Base-by-base conservation (phyloP, 2,329 filamentous ascomycete species). In the Colletotrichum orchidophilum region DNA sequence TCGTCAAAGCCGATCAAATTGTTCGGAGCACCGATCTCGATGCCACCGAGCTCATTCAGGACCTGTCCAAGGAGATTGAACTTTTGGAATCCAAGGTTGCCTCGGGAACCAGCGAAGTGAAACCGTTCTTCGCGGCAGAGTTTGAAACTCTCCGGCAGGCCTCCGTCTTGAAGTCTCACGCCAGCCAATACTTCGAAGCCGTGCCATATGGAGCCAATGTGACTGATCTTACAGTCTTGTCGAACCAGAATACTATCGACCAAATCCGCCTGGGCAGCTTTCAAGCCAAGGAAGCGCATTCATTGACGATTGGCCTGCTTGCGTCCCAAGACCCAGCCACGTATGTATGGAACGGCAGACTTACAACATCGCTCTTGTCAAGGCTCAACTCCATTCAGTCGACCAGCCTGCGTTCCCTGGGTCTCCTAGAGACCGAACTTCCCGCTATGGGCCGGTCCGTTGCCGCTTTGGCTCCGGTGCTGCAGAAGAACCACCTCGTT, bases 371-470 rank as follows among this genome's bases (percentile, higher is more conserved):
- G 0, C 76, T 94, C 3, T 82, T 93, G 74, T 81, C 83, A 15
- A 90, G 87, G 74, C 80, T 92, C 57, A 82, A 86, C 61, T 81
- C 79, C 1, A 79, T 91, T 21, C 81, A 82, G 13, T 82, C 85
- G 27, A 88, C 91, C 0, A 87, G 83, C 55, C 81, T 94, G 49
- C 86, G 86, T 55, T 88, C 90, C 52, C 81, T 94, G 58, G 85
- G 87, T 54, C 84, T 92, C 21, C 83, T 94, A 0, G 90, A 93
- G 78, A 83, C 85, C 1, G 92, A 94, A 76, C 81, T 93, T 60
- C 89, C 90, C 9, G 82, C 87, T 3, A 82, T 93, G 70, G 89
- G 88, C 11, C 84, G 85, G 54, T 86, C 89, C 66, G 75, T 93
- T 29, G 81, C 87, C 58, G 77, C 80, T 42, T 84, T 88, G 70